Evolutionary conservation across 495 filamentous ascomycete genomes (phyloP).

Genomic region (Neurospora sp.): DNA sequence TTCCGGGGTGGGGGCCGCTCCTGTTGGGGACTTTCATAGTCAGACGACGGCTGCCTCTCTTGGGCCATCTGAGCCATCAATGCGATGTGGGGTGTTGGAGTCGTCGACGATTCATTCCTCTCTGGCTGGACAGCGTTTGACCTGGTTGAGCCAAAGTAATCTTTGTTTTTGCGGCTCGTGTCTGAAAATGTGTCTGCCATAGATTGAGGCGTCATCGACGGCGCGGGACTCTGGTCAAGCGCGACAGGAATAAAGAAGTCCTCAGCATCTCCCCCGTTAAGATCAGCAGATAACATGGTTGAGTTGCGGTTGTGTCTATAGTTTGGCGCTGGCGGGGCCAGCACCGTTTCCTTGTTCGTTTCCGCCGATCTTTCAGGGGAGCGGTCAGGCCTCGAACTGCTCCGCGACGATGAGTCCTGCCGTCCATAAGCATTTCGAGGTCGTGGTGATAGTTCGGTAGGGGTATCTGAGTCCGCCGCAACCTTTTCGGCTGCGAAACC

Average conservation of each 20-base stretch:
- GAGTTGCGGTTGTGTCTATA: constrained; percentile 73
- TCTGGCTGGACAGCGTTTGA: constrained; percentile 18
- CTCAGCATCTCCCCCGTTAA: constrained; percentile 51
- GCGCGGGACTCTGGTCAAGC: constrained; percentile 69
- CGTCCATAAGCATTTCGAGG: constrained; percentile 42
- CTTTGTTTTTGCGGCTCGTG: constrained; percentile 32
- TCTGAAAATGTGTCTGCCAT: constrained; percentile 36
- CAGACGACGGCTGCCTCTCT: constrained; percentile 50
- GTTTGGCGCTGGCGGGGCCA: constrained; percentile 63
- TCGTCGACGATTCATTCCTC: constrained; percentile 32
- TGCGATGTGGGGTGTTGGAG: constrained; percentile 74
- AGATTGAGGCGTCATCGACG: constrained; percentile 51
- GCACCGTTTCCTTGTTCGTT: constrained; percentile 39
- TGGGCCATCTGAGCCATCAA: constrained; percentile 92
- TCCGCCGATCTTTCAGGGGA: constrained; percentile 39
- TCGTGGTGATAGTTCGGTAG: constrained; percentile 61
- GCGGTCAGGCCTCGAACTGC: constrained; percentile 36
- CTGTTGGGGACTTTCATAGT: constrained; percentile 35
- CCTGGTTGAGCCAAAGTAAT: constrained; percentile 41
- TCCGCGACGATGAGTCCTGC: constrained; percentile 39
- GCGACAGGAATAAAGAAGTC: constrained; percentile 86
- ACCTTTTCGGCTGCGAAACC: constrained; percentile 56
- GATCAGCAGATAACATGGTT: constrained; percentile 50
- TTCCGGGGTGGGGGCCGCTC: constrained; percentile 29
- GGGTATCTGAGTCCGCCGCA: constrained; percentile 64